A percentile compares a stretch with the other conserved stretches of the same genome.
phyloP scores from a whole-genome alignment of 2,329 filamentous ascomycete species.

The Setomelanomma holmii region DNA sequence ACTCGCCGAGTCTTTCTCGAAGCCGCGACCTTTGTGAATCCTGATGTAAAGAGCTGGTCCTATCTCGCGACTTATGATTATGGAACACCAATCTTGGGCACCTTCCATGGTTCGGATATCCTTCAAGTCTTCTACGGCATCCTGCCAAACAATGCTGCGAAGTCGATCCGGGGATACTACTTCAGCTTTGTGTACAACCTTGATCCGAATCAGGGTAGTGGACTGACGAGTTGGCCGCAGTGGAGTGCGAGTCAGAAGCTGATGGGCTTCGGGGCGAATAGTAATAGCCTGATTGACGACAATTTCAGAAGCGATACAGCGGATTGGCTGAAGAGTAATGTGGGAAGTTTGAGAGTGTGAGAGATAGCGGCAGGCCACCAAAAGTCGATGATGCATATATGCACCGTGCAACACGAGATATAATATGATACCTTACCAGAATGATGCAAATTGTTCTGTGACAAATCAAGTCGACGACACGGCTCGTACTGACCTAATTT shows the following conservation, averaged over 20 bases:
- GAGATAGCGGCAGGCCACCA: too few species aligned
- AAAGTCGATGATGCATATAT: too few species aligned
- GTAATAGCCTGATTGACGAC: constrained; percentile 53
- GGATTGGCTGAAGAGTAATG: constrained; percentile 49
- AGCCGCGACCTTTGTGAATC: constrained; percentile 55
- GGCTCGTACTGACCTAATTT: too few species aligned
- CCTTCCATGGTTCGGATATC: constrained; percentile 75
- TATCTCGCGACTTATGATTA: constrained; percentile 77
- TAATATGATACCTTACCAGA: too few species aligned
- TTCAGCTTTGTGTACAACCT: constrained; percentile 73
- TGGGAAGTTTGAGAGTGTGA: constrained; percentile 22
- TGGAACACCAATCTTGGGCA: constrained; percentile 75
- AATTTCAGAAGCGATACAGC: constrained; percentile 57
- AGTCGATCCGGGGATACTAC: constrained; percentile 72
- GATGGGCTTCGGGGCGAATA: constrained; percentile 55
- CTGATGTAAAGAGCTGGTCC: constrained; percentile 71
- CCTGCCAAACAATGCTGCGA: constrained; percentile 66
- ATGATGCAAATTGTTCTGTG: too few species aligned
- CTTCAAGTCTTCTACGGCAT: constrained; percentile 73
- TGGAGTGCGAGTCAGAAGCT: constrained; percentile 61
- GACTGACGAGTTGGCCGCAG: constrained; percentile 59
- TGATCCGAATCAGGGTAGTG: constrained; percentile 69
- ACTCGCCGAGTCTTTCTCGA: constrained; percentile 70
- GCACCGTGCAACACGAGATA: too few species aligned
- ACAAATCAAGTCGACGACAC: too few species aligned